Percentiles rank a stretch among this genome's conserved stretches.
These are phyloP conservation scores for Chenopodium suecicum DNA, from an alignment of 148 eudicot species.

Conservation along the genomic window DNA sequence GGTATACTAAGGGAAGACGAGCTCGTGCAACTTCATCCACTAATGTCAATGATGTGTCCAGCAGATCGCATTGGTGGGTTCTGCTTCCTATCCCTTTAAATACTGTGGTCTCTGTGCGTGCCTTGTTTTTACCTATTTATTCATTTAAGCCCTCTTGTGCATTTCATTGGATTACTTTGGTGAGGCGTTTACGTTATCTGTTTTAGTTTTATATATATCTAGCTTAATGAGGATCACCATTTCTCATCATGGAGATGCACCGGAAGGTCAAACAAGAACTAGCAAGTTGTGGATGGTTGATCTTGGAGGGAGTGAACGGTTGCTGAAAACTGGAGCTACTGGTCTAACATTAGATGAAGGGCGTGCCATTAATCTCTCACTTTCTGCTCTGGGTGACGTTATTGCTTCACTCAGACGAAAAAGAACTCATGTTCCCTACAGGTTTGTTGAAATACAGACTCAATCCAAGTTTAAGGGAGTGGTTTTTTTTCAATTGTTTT, in stretches of 20 bases:
- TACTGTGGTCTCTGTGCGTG: background rate
- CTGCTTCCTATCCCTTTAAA: constrained; percentile 6
- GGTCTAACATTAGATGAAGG: constrained; percentile 76
- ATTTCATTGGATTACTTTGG: constrained; percentile 23
- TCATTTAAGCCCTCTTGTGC: background rate
- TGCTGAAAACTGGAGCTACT: constrained; percentile 74
- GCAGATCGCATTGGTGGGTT: constrained; percentile 84
- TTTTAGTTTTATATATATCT: constrained; percentile 45
- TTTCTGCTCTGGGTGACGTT: constrained; percentile 79
- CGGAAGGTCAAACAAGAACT: constrained; percentile 40
- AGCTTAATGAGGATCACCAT: constrained; percentile 78
- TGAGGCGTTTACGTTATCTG: constrained; percentile 41
- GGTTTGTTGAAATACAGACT: constrained; percentile 31
- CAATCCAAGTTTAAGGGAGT: background rate
- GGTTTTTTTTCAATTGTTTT: background rate
- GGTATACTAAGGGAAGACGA: constrained; percentile 72
- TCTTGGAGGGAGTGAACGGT: constrained; percentile 78
- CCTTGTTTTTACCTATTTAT: background rate
- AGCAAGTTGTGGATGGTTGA: constrained; percentile 88
- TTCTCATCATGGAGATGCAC: constrained; percentile 44
- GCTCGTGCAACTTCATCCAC: constrained; percentile 75
- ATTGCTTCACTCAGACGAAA: constrained; percentile 64
- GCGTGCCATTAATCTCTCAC: constrained; percentile 72
- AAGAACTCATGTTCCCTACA: constrained; percentile 65
- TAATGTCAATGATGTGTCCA: constrained; percentile 64